phyloP scores from a whole-genome alignment of 2,329 filamentous ascomycete species.

The Hypoxylon sp. region DNA sequence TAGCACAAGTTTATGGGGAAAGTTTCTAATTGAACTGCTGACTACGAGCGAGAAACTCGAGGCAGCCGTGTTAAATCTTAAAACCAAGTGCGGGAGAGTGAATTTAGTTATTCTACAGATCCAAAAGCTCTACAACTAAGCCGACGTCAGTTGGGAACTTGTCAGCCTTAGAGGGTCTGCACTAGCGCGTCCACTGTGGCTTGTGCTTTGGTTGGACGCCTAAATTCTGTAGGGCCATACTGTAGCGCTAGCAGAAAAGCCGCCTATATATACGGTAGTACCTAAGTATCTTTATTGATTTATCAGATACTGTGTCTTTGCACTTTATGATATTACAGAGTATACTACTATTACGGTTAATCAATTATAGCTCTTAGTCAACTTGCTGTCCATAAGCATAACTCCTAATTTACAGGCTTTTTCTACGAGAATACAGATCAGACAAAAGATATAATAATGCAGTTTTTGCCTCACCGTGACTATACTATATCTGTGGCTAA shows the following conservation, averaged over 20 bases:
- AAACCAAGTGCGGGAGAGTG: slow-evolving; percentile 7
- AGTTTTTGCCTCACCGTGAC: no score
- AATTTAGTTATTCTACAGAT: slow-evolving; percentile 14
- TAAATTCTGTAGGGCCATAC: neutral
- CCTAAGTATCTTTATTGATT: neutral
- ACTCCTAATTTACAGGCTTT: no score
- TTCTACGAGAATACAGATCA: neutral
- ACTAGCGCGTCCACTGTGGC: slow-evolving; percentile 17
- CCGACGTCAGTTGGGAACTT: slow-evolving; percentile 29
- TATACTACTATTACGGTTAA: no score
- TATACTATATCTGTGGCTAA: no score
- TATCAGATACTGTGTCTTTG: neutral
- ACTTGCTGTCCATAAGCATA: no score
- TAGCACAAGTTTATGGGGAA: neutral
- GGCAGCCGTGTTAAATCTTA: neutral
- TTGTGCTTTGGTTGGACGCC: slow-evolving; percentile 8
- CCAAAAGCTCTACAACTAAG: slow-evolving; percentile 19
- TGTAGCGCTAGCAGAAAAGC: neutral
- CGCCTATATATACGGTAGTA: no score
- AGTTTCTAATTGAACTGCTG: neutral
- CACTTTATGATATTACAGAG: no score
- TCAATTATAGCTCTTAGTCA: no score
- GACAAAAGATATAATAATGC: neutral
- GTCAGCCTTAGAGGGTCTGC: slow-evolving; percentile 25
- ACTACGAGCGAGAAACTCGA: slow-evolving; percentile 7